Evolutionary conservation across 1,284 basidiomycete species (phyloP).

Genomic region (Papiliotrema terrestris): DNA sequence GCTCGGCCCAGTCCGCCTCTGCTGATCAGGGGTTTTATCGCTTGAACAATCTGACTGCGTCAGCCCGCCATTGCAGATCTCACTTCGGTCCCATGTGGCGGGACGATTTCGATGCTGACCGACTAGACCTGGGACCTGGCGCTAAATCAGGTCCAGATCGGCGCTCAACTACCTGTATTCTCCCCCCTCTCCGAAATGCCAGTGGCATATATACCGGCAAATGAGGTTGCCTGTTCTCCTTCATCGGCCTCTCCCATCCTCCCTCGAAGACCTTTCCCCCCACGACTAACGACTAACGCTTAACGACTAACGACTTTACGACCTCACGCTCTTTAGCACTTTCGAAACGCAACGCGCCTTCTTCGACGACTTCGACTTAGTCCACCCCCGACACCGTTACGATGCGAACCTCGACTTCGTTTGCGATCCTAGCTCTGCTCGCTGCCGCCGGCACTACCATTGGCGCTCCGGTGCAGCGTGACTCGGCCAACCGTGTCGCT

Average conservation of each 20-base stretch:
- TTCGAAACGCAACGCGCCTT: constrained; percentile 1
- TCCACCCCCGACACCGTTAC: not conserved
- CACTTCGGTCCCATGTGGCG: not conserved
- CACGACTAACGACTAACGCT: constrained; percentile 7
- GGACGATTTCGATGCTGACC: not conserved
- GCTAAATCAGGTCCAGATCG: not conserved
- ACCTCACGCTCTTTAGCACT: constrained; percentile 8
- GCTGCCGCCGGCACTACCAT: constrained; percentile 16
- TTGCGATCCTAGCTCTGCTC: constrained; percentile 27
- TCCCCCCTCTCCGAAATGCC: no score
- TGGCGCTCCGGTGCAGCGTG: constrained; percentile 6
- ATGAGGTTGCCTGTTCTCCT: not conserved
- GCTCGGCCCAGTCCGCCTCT: no score
- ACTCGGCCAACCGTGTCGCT: not conserved
- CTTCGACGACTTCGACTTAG: constrained; percentile 7
- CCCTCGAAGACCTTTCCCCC: not conserved
- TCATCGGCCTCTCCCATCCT: not conserved
- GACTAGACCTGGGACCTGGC: not conserved
- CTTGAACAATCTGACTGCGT: not conserved
- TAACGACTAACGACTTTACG: constrained; percentile 13
- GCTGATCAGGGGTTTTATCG: not conserved
- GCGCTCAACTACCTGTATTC: not conserved
- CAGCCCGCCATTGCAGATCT: not conserved
- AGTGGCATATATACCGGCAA: not conserved
- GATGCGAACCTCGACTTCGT: constrained; percentile 27